phyloP scores from a whole-genome alignment of 1,284 basidiomycete genomes.

The Fomitopsis pinicola region DNA sequence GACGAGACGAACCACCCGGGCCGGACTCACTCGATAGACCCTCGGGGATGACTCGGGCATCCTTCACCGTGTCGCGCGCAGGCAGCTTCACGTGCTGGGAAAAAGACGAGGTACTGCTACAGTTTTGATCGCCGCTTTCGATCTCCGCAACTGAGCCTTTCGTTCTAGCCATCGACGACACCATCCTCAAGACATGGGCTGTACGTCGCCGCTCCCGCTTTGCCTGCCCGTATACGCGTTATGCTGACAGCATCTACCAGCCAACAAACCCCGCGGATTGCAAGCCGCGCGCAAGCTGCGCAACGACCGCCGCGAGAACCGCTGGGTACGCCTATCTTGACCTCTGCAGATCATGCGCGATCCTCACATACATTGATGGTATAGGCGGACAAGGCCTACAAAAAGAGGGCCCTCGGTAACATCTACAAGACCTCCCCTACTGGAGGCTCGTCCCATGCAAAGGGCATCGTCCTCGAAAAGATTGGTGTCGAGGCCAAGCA shows the following conservation, averaged over 20 bases:
- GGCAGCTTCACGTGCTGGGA: slow-evolving; percentile 15
- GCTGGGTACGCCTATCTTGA: slow-evolving; percentile 72
- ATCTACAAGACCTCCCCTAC: slow-evolving; percentile 99
- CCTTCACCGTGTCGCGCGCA: background rate
- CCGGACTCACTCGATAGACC: no score
- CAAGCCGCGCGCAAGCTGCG: slow-evolving; percentile 99
- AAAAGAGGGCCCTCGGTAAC: slow-evolving; percentile 99
- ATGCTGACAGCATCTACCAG: slow-evolving; percentile 33
- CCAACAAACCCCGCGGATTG: slow-evolving; percentile 99
- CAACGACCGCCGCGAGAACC: slow-evolving; percentile 91
- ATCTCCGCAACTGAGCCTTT: slow-evolving; percentile 25
- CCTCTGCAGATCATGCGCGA: background rate
- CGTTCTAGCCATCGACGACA: slow-evolving; percentile 31
- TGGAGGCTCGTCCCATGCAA: slow-evolving; percentile 98
- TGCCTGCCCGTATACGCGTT: slow-evolving; percentile 1
- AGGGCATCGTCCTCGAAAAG: slow-evolving; percentile 99
- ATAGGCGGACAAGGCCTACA: slow-evolving; percentile 98
- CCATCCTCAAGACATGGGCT: slow-evolving; percentile 74
- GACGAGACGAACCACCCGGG: no score
- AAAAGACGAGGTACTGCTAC: slow-evolving; percentile 23
- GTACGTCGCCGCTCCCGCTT: slow-evolving; percentile 44
- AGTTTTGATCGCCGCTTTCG: slow-evolving; percentile 27
- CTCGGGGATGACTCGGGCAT: no score
- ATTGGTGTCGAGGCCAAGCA: slow-evolving; percentile 93
- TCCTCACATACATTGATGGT: slow-evolving; percentile 3